Evolutionary conservation across 129 eudicot species (phyloP).

Genomic region (Centaurea solstitialis): DNA sequence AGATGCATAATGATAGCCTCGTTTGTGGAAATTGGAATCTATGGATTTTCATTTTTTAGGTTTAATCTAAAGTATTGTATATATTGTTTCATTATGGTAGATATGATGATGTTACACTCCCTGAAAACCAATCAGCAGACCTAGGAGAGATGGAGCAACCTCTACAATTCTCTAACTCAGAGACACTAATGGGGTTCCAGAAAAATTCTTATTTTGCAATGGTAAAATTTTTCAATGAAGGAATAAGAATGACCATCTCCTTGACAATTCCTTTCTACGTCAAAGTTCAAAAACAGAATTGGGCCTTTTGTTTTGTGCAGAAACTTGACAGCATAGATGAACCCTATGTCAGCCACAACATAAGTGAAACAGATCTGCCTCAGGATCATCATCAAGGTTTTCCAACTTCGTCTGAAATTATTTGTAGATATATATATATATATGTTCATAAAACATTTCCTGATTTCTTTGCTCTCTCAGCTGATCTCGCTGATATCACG

Average conservation of each 20-base stretch:
- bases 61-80: conserved; percentile 8
- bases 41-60: neutral
- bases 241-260: neutral
- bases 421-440: neutral
- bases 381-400: conserved; percentile 83
- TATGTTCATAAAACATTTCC: conserved; percentile 3
- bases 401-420: neutral
- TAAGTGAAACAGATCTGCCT: conserved; percentile 45
- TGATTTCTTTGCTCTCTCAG: conserved; percentile 39
- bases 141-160: conserved; percentile 65
- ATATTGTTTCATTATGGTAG: conserved; percentile 32
- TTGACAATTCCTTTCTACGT: neutral
- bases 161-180: conserved; percentile 43
- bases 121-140: conserved; percentile 55
- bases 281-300: neutral
- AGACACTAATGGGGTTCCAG: conserved; percentile 54
- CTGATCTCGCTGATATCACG: conserved; percentile 77
- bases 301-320: conserved; percentile 36
- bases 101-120: conserved; percentile 75
- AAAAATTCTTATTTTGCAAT: conserved; percentile 62
- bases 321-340: conserved; percentile 74
- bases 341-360: conserved; percentile 44
- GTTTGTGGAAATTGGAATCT: neutral
- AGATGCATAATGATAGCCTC: neutral
- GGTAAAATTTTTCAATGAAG: conserved; percentile 45